Evolutionary conservation across 371 early-diverging fungal genomes (phyloP).

Genomic region (Coemansia sp.): DNA sequence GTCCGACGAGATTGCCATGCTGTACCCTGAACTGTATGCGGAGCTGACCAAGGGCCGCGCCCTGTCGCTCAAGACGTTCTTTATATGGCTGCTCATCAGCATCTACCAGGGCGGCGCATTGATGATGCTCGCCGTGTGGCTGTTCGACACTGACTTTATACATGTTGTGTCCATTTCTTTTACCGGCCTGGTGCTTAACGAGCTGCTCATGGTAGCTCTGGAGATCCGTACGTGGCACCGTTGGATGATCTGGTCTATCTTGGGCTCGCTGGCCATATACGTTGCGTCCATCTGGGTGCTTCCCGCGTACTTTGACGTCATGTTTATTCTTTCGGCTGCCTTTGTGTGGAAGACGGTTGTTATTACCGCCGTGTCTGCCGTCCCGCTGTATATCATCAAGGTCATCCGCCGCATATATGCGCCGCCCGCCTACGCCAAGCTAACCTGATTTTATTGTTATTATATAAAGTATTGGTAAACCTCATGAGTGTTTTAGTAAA

Average conservation of each 20-base stretch:
- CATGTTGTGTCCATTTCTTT: slow-evolving; percentile 97
- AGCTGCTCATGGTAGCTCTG: slow-evolving; percentile 97
- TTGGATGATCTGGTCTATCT: slow-evolving; percentile 80
- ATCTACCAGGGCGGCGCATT: slow-evolving; percentile 98
- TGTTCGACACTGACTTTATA: slow-evolving; percentile 95
- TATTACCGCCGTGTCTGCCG: slow-evolving; percentile 83
- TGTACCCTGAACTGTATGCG: slow-evolving; percentile 98
- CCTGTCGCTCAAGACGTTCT: slow-evolving; percentile 90
- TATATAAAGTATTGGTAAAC: too few relatives aligned
- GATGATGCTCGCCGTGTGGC: slow-evolving; percentile 91
- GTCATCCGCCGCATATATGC: slow-evolving; percentile 66
- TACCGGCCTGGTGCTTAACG: slow-evolving; percentile 95
- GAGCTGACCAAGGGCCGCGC: slow-evolving; percentile 94
- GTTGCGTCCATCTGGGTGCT: slow-evolving; percentile 84
- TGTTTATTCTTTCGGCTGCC: slow-evolving; percentile 77
- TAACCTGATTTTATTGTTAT: slow-evolving; percentile 9
- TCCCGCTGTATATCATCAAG: slow-evolving; percentile 81
- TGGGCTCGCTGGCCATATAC: slow-evolving; percentile 80
- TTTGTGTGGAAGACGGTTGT: slow-evolving; percentile 90
- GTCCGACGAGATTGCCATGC: slow-evolving; percentile 82
- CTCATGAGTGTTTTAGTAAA: too few relatives aligned
- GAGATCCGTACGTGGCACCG: slow-evolving; percentile 92
- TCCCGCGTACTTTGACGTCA: slow-evolving; percentile 86
- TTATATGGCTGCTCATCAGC: slow-evolving; percentile 91
- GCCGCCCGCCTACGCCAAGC: slow-evolving; percentile 60